Conservation (phyloP, 306 rosid genomes). For the Vicia sativa region DNA sequence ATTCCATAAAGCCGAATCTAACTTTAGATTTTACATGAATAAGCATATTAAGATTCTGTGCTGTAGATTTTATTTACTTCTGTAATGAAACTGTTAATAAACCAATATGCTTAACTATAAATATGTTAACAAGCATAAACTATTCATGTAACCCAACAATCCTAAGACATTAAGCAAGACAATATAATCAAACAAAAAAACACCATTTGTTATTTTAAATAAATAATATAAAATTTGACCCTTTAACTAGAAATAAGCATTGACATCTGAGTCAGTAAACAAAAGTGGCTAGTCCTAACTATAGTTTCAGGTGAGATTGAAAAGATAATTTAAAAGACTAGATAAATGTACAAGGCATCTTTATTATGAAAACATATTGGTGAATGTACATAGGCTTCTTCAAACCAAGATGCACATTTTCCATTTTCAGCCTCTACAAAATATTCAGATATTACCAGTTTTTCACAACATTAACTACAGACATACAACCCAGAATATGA, state of each 20-base stretch:
- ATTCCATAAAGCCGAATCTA: too few relatives aligned
- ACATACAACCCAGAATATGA: neutral
- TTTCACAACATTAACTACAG: slow-evolving; percentile 11
- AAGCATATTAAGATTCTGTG: too few relatives aligned
- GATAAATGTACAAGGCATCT: neutral
- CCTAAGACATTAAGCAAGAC: neutral
- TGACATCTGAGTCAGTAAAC: neutral
- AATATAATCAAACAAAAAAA: too few relatives aligned
- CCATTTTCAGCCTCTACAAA: neutral
- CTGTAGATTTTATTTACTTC: too few relatives aligned
- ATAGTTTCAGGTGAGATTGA: neutral
- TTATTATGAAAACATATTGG: slow-evolving; percentile 3
- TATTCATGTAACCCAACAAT: neutral
- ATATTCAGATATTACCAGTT: slow-evolving; percentile 23
- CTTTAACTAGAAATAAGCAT: neutral
- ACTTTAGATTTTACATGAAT: too few relatives aligned
- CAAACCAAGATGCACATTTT: slow-evolving; percentile 11
- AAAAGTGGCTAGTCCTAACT: neutral
- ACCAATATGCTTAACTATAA: too few relatives aligned
- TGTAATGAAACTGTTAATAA: neutral
- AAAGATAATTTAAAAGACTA: neutral
- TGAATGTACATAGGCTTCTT: slow-evolving; percentile 14
- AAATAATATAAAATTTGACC: neutral
- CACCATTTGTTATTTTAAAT: neutral
- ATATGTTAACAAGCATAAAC: neutral